Base-by-base conservation (phyloP, 2,329 filamentous ascomycete species). In the Aspergillus pseudoglaucus region DNA sequence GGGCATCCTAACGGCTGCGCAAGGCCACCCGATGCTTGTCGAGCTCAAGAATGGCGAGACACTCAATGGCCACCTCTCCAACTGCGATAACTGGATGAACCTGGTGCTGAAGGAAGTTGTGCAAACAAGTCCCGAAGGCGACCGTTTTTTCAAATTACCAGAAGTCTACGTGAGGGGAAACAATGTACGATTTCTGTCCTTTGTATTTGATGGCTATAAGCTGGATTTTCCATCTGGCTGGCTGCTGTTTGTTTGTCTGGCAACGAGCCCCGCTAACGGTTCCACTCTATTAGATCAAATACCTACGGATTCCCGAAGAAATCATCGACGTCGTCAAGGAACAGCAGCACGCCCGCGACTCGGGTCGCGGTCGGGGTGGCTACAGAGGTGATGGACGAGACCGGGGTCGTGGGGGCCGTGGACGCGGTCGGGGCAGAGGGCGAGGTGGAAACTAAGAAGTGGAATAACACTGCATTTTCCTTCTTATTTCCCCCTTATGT, bases 51-150 rank as follows among this genome's bases (percentile, higher is more conserved):
- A 91, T 65, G 90, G 90, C 74, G 90, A 98, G 73, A 97, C 93
- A 0, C 81, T 98, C 52, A 98, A 97, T 73, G 93, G 93, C 54
- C 90, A 96, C 65, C 78, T 98, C 50, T 87, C 96, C 69, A 89
- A 86, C 70, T 98, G 91, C 82, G 93, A 98, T 70, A 98, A 91
- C 43, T 98, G 93, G 90, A 98, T 98, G 93, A 98, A 98, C 74
- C 76, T 98, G 59, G 97, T 91, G 2, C 74, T 98, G 57, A 95
- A 93, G 71, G 93, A 97, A 70, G 94, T 98, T 18, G 88, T 97
- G 32, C 91, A 97, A 72, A 97, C 93, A 15, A 95, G 87, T 66
- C 84, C 91, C 20, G 91, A 97, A 63, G 93, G 90, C 53, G 90
- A 97, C 71, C 90, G 87, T 66, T 98, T 98, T 71, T 86, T 89